These are phyloP conservation scores for Teratosphaeriaceae sp. DNA, from an alignment of 2,329 filamentous ascomycete species.

Conservation along the genomic window DNA sequence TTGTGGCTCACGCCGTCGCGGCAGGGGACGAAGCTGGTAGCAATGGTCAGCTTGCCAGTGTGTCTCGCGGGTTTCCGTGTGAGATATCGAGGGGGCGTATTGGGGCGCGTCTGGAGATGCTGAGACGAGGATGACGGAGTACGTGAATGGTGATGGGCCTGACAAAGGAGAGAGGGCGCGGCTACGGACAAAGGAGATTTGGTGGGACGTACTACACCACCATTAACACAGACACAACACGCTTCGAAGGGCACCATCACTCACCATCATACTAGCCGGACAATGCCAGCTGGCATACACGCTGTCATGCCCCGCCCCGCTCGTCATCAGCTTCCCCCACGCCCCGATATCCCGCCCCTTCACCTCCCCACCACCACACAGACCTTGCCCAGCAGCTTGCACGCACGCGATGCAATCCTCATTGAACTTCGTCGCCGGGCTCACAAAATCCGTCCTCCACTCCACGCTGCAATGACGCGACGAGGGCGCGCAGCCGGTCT, in stretches of 20 bases:
- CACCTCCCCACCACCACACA: conserved; percentile 43
- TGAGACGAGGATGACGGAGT: too few species aligned
- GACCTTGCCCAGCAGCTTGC: conserved; percentile 49
- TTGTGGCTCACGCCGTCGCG: conserved; percentile 39
- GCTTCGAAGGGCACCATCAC: too few species aligned
- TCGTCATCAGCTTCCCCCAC: conserved; percentile 47
- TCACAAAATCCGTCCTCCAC: conserved; percentile 57
- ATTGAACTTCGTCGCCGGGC: conserved; percentile 58
- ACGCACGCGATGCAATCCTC: conserved; percentile 61
- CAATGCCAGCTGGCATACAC: conserved; percentile 39
- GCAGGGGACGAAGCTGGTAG: conserved; percentile 4
- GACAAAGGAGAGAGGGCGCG: too few species aligned
- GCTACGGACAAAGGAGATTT: too few species aligned
- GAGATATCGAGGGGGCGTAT: too few species aligned
- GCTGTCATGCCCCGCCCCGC: conserved; percentile 58
- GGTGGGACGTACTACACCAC: too few species aligned
- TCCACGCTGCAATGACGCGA: conserved; percentile 41
- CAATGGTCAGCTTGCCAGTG: too few species aligned
- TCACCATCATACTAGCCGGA: conserved; percentile 45
- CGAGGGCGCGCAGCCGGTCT: conserved; percentile 36
- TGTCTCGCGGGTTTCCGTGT: too few species aligned
- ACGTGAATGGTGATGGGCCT: too few species aligned
- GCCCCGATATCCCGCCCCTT: conserved; percentile 26
- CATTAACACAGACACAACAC: too few species aligned
- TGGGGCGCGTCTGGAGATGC: too few species aligned